Evolutionary conservation across 495 filamentous ascomycete species (phyloP), one percentile per base, ranked within the genome.

Genomic region (Penicillium argentinense): DNA sequence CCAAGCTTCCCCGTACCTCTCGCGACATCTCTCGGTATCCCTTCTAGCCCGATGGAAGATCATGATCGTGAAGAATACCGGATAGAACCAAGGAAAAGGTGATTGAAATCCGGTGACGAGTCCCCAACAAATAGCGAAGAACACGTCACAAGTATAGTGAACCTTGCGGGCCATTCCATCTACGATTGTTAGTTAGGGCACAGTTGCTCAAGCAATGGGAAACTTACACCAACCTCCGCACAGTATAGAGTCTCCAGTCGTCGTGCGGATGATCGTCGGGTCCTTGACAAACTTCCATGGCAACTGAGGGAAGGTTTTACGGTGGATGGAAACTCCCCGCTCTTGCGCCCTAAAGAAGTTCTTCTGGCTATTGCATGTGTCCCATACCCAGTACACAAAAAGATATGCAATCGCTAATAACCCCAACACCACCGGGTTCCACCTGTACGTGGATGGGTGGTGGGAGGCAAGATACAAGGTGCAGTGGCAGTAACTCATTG

Each of bases 61-160:
- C 93, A 98, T 97, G 57, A 67, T 73, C 18, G 76, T 71, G 64
- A 98, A 98, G 75, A 98, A 98, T 29, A 88, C 64, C 9, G 91
- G 88, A 58, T 97, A 95, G 67, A 98, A 98, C 91, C 92, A 98
- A 2, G 93, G 93, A 71, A 97, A 91, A 3, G 93, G 92, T 65
- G 82, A 87, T 16, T 71, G 74, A 68, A 85, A 85, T 9, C 83
- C 83, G 18, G 80, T 84, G 57, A 86, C 76, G 32, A 84, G 53
- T 21, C 78, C 83, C 83, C 83, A 86, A 48, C 73, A 75, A 32
- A 84, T 47, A 4, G 75, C 74, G 55, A 97, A 96, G 66, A 78
- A 91, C 9, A 86, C 73, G 64, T 98, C 93, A 67, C 89, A 95
- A 4, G 88, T 85, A 62, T 97, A 97, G 68, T 98, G 91, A 41